Evolutionary conservation across 768 basidiomycete genomes (phyloP), one percentile per base, ranked within the genome.

Genomic region (Serendipita sp.): DNA sequence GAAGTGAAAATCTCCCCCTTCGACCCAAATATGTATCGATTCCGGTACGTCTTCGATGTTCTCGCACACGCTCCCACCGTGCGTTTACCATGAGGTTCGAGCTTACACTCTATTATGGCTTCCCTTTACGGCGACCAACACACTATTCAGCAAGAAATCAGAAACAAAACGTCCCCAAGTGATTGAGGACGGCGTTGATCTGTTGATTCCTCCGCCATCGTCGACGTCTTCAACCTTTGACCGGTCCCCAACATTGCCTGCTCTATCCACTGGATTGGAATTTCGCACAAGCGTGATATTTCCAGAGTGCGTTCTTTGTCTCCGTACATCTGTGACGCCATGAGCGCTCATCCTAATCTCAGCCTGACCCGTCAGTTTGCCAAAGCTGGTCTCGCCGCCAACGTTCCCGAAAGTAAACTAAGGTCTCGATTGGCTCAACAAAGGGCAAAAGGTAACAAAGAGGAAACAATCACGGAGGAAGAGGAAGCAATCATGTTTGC

Each of bases 201-300:
- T 63, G 51, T 58, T 36, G 68, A 41, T 64, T 16, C 68, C 58
- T 52, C 64, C 70, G 65, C 68, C 64, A 32, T 67, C 70, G 44
- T 69, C 69, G 72, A 69, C 66, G 72, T 65, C 73, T 74, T 65
- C 65, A 65, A 44, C 41, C 63, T 69, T 73, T 68, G 72, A 77
- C 65, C 52, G 70, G 47, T 75, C 74, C 66, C 77, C 76, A 51
- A 68, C 72, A 56, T 75, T 83, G 2, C 82, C 81, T 58, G 78
- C 80, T 68, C 78, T 91, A 16, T 85, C 87, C 63, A 80, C 85
- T 7, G 76, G 79, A 48, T 83, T 81, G 76, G 83, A 89, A 74
- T 92, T 92, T 77, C 86, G 90, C 70, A 89, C 90, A 35, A 90
- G 89, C 66, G 80, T 86, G 71, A 90, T 92, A 70, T 75, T 92